phyloP scores from a whole-genome alignment of 2,329 filamentous ascomycete species.

The Fusarium domesticum region DNA sequence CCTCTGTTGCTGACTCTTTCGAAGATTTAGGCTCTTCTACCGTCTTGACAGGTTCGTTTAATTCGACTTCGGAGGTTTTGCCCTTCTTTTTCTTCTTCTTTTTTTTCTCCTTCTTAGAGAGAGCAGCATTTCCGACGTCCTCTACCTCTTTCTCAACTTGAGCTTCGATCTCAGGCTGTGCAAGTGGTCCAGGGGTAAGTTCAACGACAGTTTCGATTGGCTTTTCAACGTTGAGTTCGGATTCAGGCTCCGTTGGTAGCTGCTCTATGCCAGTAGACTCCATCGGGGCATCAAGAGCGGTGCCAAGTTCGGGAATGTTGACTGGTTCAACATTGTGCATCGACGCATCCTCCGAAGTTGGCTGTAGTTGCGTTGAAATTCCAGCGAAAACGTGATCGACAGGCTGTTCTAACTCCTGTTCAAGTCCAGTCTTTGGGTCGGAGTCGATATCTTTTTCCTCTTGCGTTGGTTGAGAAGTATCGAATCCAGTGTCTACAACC shows the following conservation, averaged over 20 bases:
- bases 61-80: constrained; percentile 3
- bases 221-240: too few relatives aligned
- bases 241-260: too few relatives aligned
- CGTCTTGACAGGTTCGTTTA: background rate
- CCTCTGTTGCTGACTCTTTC: constrained; percentile 1
- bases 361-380: background rate
- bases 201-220: too few relatives aligned
- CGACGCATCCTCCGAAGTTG: background rate
- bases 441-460: background rate
- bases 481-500: background rate
- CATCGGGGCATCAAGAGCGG: background rate
- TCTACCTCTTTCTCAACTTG: constrained; percentile 9
- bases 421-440: background rate
- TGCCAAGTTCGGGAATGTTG: background rate
- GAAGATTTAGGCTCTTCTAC: constrained; percentile 1
- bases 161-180: background rate
- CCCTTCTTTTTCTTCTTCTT: constrained; percentile 23
- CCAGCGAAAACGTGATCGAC: background rate
- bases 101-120: constrained; percentile 22
- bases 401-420: background rate
- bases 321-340: too few relatives aligned
- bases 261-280: too few relatives aligned
- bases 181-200: background rate
- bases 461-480: background rate
- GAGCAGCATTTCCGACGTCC: constrained; percentile 3